Evolutionary conservation across 2,329 filamentous ascomycete genomes (phyloP), one percentile per base, ranked within the genome.

Genomic region (Alternaria atra): DNA sequence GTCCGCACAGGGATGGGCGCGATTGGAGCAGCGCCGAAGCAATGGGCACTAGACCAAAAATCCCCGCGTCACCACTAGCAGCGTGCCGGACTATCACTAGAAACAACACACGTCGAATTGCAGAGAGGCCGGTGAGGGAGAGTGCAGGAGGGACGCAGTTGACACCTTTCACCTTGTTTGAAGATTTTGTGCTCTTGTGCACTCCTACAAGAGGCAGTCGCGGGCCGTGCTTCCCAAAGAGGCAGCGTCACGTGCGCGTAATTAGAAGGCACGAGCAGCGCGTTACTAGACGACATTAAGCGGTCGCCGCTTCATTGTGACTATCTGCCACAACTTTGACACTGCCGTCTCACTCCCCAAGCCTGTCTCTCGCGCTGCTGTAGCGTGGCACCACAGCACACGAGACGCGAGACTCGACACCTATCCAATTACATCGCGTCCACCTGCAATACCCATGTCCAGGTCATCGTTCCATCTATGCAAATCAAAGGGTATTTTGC

Each of bases 1-100:
- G 73, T 75, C 76, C 68, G 71, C 64, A 65, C 74, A 77, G 55
- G 59, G 55, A 61, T 62, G 61, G 72, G 76, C 54, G 58, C 58
- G 75, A 75, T 77, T 70, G 67, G 64, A 72, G 68, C 74, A 72
- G 70, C 70, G 70, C 74, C 70, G 63, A 71, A 67, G 68, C 67
- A 68, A 66, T 69, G 65, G 67, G 67, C 75, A 68, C 72, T 76
- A 73, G 72, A 65, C 65, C 65, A 65, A 68, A 73, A 76, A 77
- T 67, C 74, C 72, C 69, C 68, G 66, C 69, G 58, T 61, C 63
- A 65, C 61, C 50, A 66, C 47, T 48, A 57, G 61, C 56, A 43
- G 50, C 53, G 50, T 39, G 59, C 50, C 53, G 51, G 55, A 44
- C 32, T 55, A 55, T 46, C 13, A 54, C 55, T 55, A 43, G 46